Evolutionary conservation across 331 rosid genomes (phyloP).

Genomic region (Quercus tomentella): DNA sequence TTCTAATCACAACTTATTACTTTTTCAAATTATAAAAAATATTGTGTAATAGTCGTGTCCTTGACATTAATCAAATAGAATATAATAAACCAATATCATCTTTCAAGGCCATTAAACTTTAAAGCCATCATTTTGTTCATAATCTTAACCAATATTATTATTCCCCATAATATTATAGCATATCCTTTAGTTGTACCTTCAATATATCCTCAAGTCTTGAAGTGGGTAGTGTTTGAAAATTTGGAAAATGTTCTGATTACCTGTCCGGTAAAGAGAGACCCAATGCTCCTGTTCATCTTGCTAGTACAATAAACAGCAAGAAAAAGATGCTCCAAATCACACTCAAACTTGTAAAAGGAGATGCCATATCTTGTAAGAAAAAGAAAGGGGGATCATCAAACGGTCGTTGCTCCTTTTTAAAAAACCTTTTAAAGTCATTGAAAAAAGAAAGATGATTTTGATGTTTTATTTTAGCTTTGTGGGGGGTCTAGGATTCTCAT

Average conservation of each 20-base stretch:
- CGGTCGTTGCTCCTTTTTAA: background rate
- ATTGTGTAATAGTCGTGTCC: too few species aligned
- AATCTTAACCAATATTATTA: conserved; percentile 7
- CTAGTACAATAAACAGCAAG: conserved; percentile 34
- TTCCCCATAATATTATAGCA: conserved; percentile 26
- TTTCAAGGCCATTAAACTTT: conserved; percentile 7
- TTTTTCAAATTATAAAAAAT: too few species aligned
- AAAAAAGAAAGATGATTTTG: background rate
- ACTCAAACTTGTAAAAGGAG: conserved; percentile 33
- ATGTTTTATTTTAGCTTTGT: background rate
- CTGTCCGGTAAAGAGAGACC: conserved; percentile 64
- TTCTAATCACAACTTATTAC: too few species aligned
- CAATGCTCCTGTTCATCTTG: conserved; percentile 40
- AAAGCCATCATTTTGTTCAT: conserved; percentile 16
- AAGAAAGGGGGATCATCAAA: conserved; percentile 23
- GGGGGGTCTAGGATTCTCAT: conserved; percentile 3
- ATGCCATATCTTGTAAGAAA: conserved; percentile 59
- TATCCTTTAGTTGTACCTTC: conserved; percentile 29
- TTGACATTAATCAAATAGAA: background rate
- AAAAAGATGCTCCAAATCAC: conserved; percentile 52
- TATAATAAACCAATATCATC: background rate
- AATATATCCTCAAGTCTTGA: background rate
- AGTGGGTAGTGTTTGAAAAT: conserved; percentile 34
- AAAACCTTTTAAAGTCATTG: background rate
- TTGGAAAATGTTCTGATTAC: conserved; percentile 20